A percentile compares a stretch with the other conserved stretches of the same genome.
Evolutionary conservation across 1,139 yeast genomes (phyloP).

Genomic region (Pneumocystis sp.): DNA sequence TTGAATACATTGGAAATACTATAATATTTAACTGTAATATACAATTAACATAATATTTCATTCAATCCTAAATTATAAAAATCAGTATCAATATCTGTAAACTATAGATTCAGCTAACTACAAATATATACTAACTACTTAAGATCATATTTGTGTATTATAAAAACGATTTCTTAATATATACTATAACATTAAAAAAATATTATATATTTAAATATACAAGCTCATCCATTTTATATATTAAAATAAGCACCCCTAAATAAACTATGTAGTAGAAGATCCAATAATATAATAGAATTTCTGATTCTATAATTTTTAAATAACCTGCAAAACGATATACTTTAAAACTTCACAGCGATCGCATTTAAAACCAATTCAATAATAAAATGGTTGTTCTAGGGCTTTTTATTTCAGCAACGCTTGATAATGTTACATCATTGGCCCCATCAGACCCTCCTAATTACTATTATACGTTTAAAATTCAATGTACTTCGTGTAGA

Average conservation of each 20-base stretch:
- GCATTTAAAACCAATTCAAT: slow-evolving; percentile 10
- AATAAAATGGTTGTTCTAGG: slow-evolving; percentile 18
- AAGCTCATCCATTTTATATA: not conserved
- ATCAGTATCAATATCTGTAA: too few relatives aligned
- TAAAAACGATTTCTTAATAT: too few relatives aligned
- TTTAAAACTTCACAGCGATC: not conserved
- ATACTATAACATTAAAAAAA: too few relatives aligned
- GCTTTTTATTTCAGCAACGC: slow-evolving; percentile 44
- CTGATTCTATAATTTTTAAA: too few relatives aligned
- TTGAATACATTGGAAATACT: not conserved
- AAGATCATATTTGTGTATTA: too few relatives aligned
- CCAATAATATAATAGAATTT: too few relatives aligned
- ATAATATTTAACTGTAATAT: not conserved
- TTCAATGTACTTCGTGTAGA: slow-evolving; percentile 59
- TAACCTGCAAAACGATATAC: not conserved
- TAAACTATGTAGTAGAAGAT: not conserved
- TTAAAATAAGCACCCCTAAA: not conserved
- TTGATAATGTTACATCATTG: slow-evolving; percentile 50
- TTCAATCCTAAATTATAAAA: too few relatives aligned
- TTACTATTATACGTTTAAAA: slow-evolving; percentile 14
- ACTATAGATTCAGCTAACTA: too few relatives aligned
- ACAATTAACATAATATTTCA: too few relatives aligned
- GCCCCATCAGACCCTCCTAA: slow-evolving; percentile 39
- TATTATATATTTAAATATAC: too few relatives aligned
- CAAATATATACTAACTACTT: too few relatives aligned